phyloP scores from a whole-genome alignment of 2,329 filamentous ascomycete species.

The Sporothrix schenckii region DNA sequence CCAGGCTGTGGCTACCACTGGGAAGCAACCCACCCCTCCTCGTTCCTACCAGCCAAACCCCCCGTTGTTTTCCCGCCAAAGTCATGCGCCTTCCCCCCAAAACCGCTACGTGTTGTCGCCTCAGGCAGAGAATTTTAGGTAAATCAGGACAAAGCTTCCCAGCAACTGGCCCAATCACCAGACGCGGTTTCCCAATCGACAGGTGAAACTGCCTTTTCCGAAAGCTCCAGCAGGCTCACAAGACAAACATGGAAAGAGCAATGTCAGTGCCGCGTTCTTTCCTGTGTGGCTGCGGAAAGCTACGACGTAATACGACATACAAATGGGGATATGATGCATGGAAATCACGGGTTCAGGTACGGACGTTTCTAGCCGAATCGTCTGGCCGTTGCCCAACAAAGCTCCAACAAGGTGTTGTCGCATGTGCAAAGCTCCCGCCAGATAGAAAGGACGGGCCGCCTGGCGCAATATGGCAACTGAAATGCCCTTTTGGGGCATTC shows the following conservation, averaged over 20 bases:
- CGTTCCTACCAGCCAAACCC: not conserved
- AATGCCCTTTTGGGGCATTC: not conserved
- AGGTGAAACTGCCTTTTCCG: conserved; percentile 24
- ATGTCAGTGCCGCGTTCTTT: not conserved
- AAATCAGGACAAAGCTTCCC: not conserved
- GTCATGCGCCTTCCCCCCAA: conserved; percentile 9
- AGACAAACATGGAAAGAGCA: conserved; percentile 8
- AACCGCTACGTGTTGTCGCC: conserved; percentile 18
- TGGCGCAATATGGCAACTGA: conserved; percentile 7
- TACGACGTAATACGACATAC: not conserved
- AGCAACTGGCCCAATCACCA: conserved; percentile 32
- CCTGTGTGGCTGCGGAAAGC: not conserved
- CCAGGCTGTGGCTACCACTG: conserved; percentile 22
- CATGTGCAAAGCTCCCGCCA: not conserved
- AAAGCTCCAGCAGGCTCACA: not conserved
- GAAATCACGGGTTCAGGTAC: not conserved
- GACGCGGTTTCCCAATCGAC: conserved; percentile 31
- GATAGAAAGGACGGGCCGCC: not conserved
- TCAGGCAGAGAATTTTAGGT: conserved; percentile 26
- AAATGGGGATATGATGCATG: not conserved
- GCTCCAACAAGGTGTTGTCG: not conserved
- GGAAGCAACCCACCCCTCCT: conserved; percentile 13
- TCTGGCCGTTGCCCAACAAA: not conserved
- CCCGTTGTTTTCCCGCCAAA: conserved; percentile 25
- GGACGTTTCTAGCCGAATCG: not conserved